Base-by-base conservation (phyloP, 441 rosid species). In the Euphorbia schlechtendalii region DNA sequence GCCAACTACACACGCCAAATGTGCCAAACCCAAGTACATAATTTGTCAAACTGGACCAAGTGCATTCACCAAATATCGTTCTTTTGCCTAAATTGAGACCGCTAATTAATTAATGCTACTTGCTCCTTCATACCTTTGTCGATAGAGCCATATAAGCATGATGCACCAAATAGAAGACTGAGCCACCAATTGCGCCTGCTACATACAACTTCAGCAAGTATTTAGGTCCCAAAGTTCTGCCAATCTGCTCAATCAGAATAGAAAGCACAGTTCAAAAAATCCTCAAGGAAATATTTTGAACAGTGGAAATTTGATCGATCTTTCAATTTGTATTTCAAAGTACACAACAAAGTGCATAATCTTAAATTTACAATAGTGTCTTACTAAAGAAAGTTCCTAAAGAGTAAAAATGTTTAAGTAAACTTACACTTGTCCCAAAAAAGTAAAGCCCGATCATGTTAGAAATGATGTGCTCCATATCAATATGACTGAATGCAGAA, bases 381-480 rank as follows among this genome's bases (percentile, higher is more conserved):
- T 61, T n/a, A n/a, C 18, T 48, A 36, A 56, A 70, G 28, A 53
- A 48, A 67, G 27, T 10, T 17, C 46, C 61, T 14, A n/a, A n/a
- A n/a, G n/a, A n/a, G 72, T 49, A 52, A 21, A 68, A 74, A n/a
- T 46, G 48, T 73, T 22, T 3, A 58, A 72, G 70, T 65, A 40
- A 57, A 24, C 73, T n/a, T 88, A 90, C 99, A 83, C 56, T 83
- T 64, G 69, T 66, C 61, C 96, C 96, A n/a, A 93, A 93, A 85
- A 93, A 88, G 86, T 90, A 93, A 73, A 93, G 96, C 65, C 96
- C 97, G 53, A 93, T 74, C 96, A 88, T 90, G 82, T 93, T 93
- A 14, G 87, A 82, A 25, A 82, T 18, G 61, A 87, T 73, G 81
- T 90, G 97, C 71, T 71, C 88, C 27, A 45, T 0, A 63, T 78